Evolutionary conservation across 192 early-diverging fungal genomes (phyloP), one percentile per base, ranked within the genome.

Genomic region (Coemansia sp.): DNA sequence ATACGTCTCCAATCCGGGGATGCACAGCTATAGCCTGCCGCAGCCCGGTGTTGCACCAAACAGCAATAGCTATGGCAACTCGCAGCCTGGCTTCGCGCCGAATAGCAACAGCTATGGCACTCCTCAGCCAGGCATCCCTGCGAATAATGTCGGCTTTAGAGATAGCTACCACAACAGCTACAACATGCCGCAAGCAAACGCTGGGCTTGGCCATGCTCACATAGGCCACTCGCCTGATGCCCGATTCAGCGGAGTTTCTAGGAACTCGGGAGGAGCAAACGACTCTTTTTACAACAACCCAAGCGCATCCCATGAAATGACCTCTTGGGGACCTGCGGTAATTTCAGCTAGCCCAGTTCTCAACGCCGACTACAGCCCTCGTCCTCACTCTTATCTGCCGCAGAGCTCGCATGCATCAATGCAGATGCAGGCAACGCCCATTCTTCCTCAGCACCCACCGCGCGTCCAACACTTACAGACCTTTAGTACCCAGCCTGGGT

Each of bases 381-480:
- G 55, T 20, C 28, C 33, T 34, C 14, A 57, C 23, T 57, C 55
- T 1, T 35, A 57, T 28, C 14, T 57, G 55, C 55, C 55, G 31
- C 55, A 33, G 26, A n/a, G 28, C 55, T 35, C 55, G 18, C 33
- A 34, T 57, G 55, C 55, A n/a, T 57, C 55, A 18, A 57, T 57
- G 55, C 55, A 57, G 33, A 57, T 57, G n/a, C 55, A 57, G 55
- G 26, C 55, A 6, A 57, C 55, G n/a, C 55, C 55, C 33, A 57
- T 57, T 57, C 33, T 57, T 31, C 55, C 55, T n/a, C 55, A 57
- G n/a, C 26, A 57, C 31, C n/a, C 55, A 16, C 55, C 55, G 7
- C 55, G 33, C 24, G n/a, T 34, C n/a, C 55, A 57, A n/a, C 55
- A 57, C 28, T 9, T 57, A 14, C 55, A 34, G 26, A 34, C 55